A percentile compares a stretch with the other conserved stretches of the same genome.
phyloP scores from a whole-genome alignment of 192 early-diverging fungal species.

The Coemansia sp. region DNA sequence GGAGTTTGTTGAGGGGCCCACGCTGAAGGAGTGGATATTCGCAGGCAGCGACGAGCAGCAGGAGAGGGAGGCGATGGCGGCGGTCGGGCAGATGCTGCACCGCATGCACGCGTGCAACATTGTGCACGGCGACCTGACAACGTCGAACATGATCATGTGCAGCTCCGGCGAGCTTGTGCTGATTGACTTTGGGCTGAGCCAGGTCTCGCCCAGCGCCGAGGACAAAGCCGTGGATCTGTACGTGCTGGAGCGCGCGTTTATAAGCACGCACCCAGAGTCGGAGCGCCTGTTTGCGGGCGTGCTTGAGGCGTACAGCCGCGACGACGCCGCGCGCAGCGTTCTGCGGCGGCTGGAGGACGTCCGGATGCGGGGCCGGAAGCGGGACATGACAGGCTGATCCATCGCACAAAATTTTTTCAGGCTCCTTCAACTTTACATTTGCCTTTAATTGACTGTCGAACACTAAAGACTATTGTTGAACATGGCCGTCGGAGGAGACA shows the following conservation, averaged over 20 bases:
- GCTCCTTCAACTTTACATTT: constrained; percentile 87
- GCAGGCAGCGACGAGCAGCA: constrained; percentile 17
- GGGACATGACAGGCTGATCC: constrained; percentile 69
- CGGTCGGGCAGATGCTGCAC: constrained; percentile 67
- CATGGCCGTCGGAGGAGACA: not conserved
- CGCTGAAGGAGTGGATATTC: constrained; percentile 69
- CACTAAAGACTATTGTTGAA: no score
- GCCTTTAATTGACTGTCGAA: constrained; percentile 79
- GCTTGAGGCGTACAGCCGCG: constrained; percentile 64
- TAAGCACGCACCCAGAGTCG: constrained; percentile 89
- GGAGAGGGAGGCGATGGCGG: constrained; percentile 46
- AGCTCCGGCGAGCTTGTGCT: constrained; percentile 53
- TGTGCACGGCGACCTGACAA: constrained; percentile 96
- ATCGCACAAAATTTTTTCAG: constrained; percentile 7
- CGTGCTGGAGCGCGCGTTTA: constrained; percentile 92
- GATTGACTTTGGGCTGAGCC: constrained; percentile 98
- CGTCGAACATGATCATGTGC: constrained; percentile 85
- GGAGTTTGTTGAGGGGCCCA: constrained; percentile 80
- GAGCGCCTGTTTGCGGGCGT: constrained; percentile 75
- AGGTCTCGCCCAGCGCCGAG: constrained; percentile 76
- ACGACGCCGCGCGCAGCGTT: constrained; percentile 60
- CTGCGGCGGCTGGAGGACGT: constrained; percentile 77
- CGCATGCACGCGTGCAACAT: constrained; percentile 83
- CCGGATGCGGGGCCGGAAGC: constrained; percentile 77
- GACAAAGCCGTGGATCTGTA: constrained; percentile 99